Percentiles rank a stretch among this genome's conserved stretches.
These are phyloP conservation scores for Eremochloa ophiuroides DNA, from an alignment of 176 grass and related monocot species.

Conservation along the genomic window DNA sequence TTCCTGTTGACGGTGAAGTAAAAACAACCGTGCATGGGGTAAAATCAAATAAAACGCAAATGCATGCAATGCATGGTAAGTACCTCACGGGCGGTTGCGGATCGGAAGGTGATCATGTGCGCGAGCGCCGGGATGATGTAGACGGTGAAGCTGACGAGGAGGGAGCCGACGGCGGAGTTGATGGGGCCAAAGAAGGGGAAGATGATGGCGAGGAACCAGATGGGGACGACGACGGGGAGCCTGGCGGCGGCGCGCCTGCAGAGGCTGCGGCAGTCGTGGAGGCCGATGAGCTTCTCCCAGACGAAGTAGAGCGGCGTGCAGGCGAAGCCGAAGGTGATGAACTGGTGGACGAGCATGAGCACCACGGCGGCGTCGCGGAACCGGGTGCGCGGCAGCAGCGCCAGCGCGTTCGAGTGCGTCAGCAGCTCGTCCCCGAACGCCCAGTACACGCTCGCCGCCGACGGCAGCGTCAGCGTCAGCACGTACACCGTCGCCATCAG, in stretches of 20 bases:
- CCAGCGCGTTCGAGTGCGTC: slow-evolving; percentile 86
- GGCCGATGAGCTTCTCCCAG: slow-evolving; percentile 96
- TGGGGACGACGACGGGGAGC: slow-evolving; percentile 90
- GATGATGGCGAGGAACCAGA: slow-evolving; percentile 98
- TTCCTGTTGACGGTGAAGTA: too few relatives aligned
- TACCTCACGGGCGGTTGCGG: slow-evolving; percentile 82
- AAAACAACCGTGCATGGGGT: too few relatives aligned
- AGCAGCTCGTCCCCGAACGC: slow-evolving; percentile 91
- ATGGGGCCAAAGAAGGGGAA: slow-evolving; percentile 99
- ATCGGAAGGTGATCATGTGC: slow-evolving; percentile 91
- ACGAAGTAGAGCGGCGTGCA: slow-evolving; percentile 99
- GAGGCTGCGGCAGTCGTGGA: slow-evolving; percentile 95
- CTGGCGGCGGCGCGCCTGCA: slow-evolving; percentile 88
- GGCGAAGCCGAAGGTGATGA: slow-evolving; percentile 99
- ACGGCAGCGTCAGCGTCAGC: slow-evolving; percentile 87
- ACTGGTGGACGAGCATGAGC: slow-evolving; percentile 95
- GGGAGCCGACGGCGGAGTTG: slow-evolving; percentile 87
- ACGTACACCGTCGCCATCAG: slow-evolving; percentile 88
- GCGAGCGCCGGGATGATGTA: slow-evolving; percentile 93
- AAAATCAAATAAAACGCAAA: too few relatives aligned
- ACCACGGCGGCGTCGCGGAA: slow-evolving; percentile 84
- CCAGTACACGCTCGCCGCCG: slow-evolving; percentile 95
- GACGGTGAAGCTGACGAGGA: slow-evolving; percentile 97
- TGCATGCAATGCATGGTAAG: not conserved
- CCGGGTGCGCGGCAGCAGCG: slow-evolving; percentile 62